These are phyloP conservation scores for Lecanoromycetidae sp. DNA, from an alignment of 2,329 filamentous ascomycete species.

Conservation along the genomic window DNA sequence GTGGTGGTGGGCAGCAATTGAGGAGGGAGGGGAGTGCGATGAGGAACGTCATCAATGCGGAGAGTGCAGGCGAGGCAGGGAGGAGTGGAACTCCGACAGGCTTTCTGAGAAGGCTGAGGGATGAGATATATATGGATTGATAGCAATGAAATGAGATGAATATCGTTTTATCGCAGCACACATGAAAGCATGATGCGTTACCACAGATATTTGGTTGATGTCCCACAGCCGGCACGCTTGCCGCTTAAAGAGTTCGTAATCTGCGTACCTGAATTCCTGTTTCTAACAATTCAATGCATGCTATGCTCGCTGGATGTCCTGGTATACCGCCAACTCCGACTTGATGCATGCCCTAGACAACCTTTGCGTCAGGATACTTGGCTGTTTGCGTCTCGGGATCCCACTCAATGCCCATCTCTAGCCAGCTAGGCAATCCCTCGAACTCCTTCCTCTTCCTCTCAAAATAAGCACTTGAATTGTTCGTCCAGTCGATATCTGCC, in stretches of 20 bases:
- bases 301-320: conserved; percentile 2
- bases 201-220: too few species aligned
- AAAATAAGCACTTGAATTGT: conserved; percentile 6
- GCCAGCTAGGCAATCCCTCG: conserved; percentile 14
- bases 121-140: conserved; percentile 44
- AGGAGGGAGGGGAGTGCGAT: conserved; percentile 40
- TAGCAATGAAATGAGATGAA: conserved; percentile 22
- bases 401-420: conserved; percentile 6
- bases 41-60: conserved; percentile 29
- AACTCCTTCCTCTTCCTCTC: conserved; percentile 12
- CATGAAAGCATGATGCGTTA: too few species aligned
- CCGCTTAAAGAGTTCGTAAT: too few species aligned
- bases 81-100: conserved; percentile 28
- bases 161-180: too few species aligned
- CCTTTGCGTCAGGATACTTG: too few species aligned
- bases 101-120: conserved; percentile 41
- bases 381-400: too few species aligned
- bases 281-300: not conserved
- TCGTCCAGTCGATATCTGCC: conserved; percentile 8
- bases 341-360: not conserved
- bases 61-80: conserved; percentile 25
- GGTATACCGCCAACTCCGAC: too few species aligned
- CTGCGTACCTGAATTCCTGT: too few species aligned
- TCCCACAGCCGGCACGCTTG: too few species aligned
- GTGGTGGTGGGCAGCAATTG: conserved; percentile 30